phyloP scores from a whole-genome alignment of 2,329 filamentous ascomycete species.

The Talaromyces sp. region DNA sequence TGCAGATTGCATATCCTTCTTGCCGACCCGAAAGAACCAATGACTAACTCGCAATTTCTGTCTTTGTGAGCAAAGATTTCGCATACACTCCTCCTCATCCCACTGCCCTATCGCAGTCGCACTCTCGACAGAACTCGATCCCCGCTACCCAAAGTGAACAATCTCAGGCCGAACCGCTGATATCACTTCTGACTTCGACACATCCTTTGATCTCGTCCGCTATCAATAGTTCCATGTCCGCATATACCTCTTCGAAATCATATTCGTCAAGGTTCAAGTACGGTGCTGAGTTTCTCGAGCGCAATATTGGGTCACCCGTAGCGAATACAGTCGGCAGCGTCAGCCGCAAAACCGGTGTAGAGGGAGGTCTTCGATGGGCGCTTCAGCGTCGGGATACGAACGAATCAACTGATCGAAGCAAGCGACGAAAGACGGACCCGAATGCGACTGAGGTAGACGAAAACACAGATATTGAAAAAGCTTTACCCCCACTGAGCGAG shows the following conservation, averaged over 20 bases:
- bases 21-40: background rate
- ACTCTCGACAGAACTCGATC: constrained; percentile 17
- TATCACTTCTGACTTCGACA: constrained; percentile 81
- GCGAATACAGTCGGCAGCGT: constrained; percentile 83
- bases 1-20: constrained; percentile 22
- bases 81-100: constrained; percentile 15
- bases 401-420: constrained; percentile 35
- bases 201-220: constrained; percentile 83
- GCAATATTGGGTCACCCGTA: constrained; percentile 75
- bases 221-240: constrained; percentile 78
- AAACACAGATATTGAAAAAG: constrained; percentile 50
- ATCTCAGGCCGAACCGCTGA: constrained; percentile 69
- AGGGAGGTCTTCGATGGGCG: constrained; percentile 82
- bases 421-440: constrained; percentile 44
- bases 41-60: constrained; percentile 5
- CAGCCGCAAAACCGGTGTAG: constrained; percentile 79
- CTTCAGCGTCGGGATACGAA: constrained; percentile 49
- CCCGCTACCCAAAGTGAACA: constrained; percentile 27
- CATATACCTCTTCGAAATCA: constrained; percentile 83
- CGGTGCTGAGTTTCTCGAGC: constrained; percentile 87
- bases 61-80: constrained; percentile 13
- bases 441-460: constrained; percentile 28
- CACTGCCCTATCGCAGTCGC: constrained; percentile 4
- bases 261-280: constrained; percentile 85
- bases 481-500: constrained; percentile 23